These are phyloP conservation scores for Erythrophleum ivorense DNA, from an alignment of 331 rosid genomes.

Conservation along the genomic window DNA sequence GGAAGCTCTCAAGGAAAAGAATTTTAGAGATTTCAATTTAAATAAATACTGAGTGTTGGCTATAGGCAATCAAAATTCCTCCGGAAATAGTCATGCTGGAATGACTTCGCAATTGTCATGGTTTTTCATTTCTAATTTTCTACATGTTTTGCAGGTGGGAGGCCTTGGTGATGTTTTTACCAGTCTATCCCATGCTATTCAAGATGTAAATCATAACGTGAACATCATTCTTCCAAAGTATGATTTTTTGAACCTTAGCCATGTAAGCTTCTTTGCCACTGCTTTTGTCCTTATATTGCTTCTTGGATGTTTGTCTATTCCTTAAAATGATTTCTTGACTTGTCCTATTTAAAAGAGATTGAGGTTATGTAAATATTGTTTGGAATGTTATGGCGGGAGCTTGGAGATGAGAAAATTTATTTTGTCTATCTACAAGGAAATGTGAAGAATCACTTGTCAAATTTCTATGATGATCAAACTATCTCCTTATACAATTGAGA, in stretches of 20 bases:
- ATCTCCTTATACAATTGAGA: neutral
- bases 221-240: slow-evolving; percentile 84
- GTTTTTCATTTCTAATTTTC: slow-evolving; percentile 35
- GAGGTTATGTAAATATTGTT: slow-evolving; percentile 29
- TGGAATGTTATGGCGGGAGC: slow-evolving; percentile 2
- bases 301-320: slow-evolving; percentile 17
- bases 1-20: neutral
- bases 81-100: neutral
- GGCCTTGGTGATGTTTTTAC: slow-evolving; percentile 96
- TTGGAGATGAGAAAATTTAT: neutral
- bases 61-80: slow-evolving; percentile 5
- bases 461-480: neutral
- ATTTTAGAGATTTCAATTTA: neutral
- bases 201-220: slow-evolving; percentile 77
- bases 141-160: slow-evolving; percentile 66
- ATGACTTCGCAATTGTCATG: neutral
- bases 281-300: slow-evolving; percentile 27
- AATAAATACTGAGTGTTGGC: neutral
- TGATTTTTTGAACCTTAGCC: slow-evolving; percentile 74
- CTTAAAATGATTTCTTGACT: slow-evolving; percentile 21
- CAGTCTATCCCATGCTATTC: slow-evolving; percentile 82
- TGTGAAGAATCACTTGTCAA: neutral
- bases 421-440: neutral
- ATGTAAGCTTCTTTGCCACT: slow-evolving; percentile 63
- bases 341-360: slow-evolving; percentile 30